phyloP scores from a whole-genome alignment of 768 basidiomycete species.

The Tricholoma bakamatsutake region DNA sequence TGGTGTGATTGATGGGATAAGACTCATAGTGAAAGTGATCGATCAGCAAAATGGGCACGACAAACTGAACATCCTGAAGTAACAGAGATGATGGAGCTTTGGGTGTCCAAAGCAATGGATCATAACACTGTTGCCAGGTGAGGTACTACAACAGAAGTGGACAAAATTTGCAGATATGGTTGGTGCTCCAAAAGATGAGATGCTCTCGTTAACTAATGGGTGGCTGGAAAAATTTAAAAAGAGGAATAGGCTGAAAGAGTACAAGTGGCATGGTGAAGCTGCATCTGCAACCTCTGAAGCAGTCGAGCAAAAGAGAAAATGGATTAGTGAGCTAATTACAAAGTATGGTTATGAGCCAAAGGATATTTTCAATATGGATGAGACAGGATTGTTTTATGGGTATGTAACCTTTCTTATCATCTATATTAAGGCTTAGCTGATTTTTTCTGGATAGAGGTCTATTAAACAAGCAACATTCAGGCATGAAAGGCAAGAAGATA shows the following conservation, averaged over 20 bases:
- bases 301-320: conserved; percentile 20
- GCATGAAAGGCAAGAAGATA: too few relatives aligned
- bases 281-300: conserved; percentile 18
- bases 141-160: conserved; percentile 26
- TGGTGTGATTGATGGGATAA: not conserved
- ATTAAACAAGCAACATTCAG: too few relatives aligned
- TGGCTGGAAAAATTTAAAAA: conserved; percentile 27
- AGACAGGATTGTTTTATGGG: too few relatives aligned
- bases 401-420: not conserved
- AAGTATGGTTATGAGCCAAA: conserved; percentile 17
- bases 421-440: not conserved
- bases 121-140: conserved; percentile 28
- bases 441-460: not conserved
- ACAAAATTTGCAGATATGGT: conserved; percentile 21
- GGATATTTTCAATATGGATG: too few relatives aligned
- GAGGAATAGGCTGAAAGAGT: conserved; percentile 17
- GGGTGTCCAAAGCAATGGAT: conserved; percentile 21
- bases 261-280: conserved; percentile 29
- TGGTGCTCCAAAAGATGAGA: conserved; percentile 27
- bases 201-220: conserved; percentile 27
- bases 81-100: too few relatives aligned
- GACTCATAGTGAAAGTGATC: not conserved
- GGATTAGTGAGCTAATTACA: conserved; percentile 21
- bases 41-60: conserved; percentile 18
- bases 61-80: too few relatives aligned